Percentiles rank a stretch among this genome's conserved stretches.
These are phyloP conservation scores for barrel medic (Medicago truncatula) DNA, from an alignment of 306 rosid species.

Conservation along the genomic window DNA sequence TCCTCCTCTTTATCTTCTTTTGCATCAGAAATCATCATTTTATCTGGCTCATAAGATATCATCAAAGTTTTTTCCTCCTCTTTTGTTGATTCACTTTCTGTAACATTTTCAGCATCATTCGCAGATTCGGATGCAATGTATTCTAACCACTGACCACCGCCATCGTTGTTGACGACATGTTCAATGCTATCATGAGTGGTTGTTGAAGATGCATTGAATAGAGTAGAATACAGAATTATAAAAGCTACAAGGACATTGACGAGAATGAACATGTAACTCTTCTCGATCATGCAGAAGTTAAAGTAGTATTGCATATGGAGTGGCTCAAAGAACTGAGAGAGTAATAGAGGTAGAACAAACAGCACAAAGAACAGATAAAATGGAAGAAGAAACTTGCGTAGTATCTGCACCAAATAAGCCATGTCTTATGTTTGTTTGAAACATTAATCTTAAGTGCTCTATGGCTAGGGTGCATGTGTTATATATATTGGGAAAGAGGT, in stretches of 20 bases:
- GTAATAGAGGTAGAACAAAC: slow-evolving; percentile 32
- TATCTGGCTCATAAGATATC: neutral
- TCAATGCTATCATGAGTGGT: neutral
- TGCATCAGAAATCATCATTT: neutral
- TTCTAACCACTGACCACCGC: neutral
- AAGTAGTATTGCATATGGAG: slow-evolving; percentile 38
- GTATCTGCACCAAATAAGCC: neutral
- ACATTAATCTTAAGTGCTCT: too few relatives aligned
- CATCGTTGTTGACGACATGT: neutral
- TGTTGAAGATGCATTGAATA: slow-evolving; percentile 30
- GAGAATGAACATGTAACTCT: slow-evolving; percentile 66
- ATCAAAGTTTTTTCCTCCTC: slow-evolving; percentile 23
- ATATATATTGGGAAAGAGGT: slow-evolving; percentile 1
- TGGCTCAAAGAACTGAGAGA: slow-evolving; percentile 40
- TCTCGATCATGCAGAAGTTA: slow-evolving; percentile 39
- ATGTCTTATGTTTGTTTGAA: neutral
- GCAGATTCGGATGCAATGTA: slow-evolving; percentile 3
- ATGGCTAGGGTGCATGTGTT: neutral
- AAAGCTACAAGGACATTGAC: slow-evolving; percentile 66
- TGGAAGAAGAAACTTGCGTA: slow-evolving; percentile 49
- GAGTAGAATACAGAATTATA: slow-evolving; percentile 55
- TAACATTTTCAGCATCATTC: neutral
- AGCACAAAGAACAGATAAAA: slow-evolving; percentile 46
- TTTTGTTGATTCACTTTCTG: slow-evolving; percentile 8
- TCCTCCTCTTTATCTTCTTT: neutral